Conservation (phyloP, 2,329 filamentous ascomycete species). For the Sporothrix dimorphospora region DNA sequence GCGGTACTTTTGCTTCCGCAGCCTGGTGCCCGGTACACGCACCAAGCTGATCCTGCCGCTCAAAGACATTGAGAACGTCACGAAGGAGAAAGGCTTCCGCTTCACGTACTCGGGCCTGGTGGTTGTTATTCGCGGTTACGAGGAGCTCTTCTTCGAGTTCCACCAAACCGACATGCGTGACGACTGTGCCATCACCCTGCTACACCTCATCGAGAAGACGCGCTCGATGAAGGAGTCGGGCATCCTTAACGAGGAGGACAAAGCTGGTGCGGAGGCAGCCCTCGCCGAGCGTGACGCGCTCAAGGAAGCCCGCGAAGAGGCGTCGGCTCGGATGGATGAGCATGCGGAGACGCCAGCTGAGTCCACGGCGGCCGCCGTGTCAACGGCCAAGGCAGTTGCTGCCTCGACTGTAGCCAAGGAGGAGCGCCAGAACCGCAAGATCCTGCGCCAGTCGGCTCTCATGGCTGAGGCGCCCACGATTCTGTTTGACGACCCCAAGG, state of each 20-base stretch:
- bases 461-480: conserved; percentile 70
- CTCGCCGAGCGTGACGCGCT: conserved; percentile 80
- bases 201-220: conserved; percentile 74
- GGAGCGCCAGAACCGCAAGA: conserved; percentile 45
- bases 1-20: conserved; percentile 88
- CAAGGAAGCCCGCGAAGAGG: conserved; percentile 68
- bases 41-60: conserved; percentile 92
- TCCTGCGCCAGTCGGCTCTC: conserved; percentile 52
- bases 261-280: conserved; percentile 72
- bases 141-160: conserved; percentile 97
- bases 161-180: conserved; percentile 75
- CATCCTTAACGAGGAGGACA: conserved; percentile 67
- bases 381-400: not conserved
- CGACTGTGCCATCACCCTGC: conserved; percentile 81
- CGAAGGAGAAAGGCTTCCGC: conserved; percentile 93
- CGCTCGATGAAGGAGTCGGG: conserved; percentile 72
- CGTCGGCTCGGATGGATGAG: conserved; percentile 51
- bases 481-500: conserved; percentile 84
- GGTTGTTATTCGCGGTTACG: conserved; percentile 89
- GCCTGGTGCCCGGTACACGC: conserved; percentile 81
- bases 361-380: not conserved
- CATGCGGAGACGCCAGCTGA: not conserved
- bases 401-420: not conserved
- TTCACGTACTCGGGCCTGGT: conserved; percentile 90
- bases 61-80: conserved; percentile 87